Percentiles rank a stretch among this genome's conserved stretches.
Conservation (phyloP, 208 protist genomes). For the Leishmania lainsoni region DNA sequence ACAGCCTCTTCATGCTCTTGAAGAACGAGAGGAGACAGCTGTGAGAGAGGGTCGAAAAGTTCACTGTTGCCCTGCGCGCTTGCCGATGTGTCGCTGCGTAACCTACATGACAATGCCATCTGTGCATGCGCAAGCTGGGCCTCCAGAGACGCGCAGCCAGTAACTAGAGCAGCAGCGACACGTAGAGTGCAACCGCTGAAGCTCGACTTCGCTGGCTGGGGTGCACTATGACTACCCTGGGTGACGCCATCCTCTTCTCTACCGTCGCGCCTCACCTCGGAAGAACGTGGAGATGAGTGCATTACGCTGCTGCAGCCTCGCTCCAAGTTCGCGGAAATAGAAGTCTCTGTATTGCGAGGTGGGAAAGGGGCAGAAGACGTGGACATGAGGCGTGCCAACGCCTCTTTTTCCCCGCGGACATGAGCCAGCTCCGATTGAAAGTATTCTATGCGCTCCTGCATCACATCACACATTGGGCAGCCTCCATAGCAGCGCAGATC, state of each 20-base stretch:
- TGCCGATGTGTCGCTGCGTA: neutral
- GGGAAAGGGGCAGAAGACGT: neutral
- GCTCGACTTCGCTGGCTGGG: neutral
- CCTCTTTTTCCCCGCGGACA: slow-evolving; percentile 42
- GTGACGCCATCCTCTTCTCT: neutral
- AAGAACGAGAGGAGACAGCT: slow-evolving; percentile 19
- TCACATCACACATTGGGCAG: slow-evolving; percentile 10
- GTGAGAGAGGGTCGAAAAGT: slow-evolving; percentile 15
- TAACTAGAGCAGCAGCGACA: slow-evolving; percentile 40
- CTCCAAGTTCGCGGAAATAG: neutral
- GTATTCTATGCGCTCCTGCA: slow-evolving; percentile 31
- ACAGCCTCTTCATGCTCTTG: slow-evolving; percentile 39
- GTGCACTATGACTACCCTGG: neutral
- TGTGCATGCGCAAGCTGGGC: slow-evolving; percentile 40
- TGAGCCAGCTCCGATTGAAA: slow-evolving; percentile 38
- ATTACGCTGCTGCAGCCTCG: neutral
- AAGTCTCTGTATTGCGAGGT: neutral
- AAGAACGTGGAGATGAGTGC: neutral
- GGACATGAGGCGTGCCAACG: slow-evolving; percentile 13
- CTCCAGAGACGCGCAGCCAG: slow-evolving; percentile 58
- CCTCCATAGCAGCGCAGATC: neutral
- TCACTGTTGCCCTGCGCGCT: neutral
- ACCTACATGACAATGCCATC: slow-evolving; percentile 1
- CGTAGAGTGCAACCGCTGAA: neutral
- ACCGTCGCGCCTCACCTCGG: neutral